Evolutionary conservation across 768 basidiomycete genomes (phyloP), one percentile per base, ranked within the genome.

Genomic region (Macrolepiota dolichaula): DNA sequence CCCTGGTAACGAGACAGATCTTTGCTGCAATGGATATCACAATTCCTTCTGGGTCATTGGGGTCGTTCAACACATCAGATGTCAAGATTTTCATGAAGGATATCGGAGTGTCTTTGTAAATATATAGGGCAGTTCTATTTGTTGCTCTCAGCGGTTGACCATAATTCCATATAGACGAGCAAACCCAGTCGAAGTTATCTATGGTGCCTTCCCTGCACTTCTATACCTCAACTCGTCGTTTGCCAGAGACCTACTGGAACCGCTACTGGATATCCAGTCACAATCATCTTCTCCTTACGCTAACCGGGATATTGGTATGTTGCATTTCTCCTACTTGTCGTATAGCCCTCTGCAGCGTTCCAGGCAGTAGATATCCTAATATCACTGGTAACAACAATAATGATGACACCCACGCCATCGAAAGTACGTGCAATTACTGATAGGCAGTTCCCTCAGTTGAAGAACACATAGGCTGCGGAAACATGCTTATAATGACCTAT

Each of bases 401-500:
- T 36, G 66, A 63, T 6, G 37, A 38, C 10, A 47, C 36, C 3
- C 63, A 67, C 27, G 69, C 61, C 3, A 57, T 72, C 1, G 71
- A 75, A 25, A 64, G 71, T 73, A 27, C n/a, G 67, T 63, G 38
- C 32, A 32, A 35, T 17, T 17, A 22, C 11, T 13, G 11, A 36
- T 27, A n/a, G 15, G 29, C 42, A 44, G n/a, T 7, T 17, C 42
- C 17, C 42, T 37, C 9, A 44, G 38, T 15, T 60, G 37, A 32
- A 19, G 1, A 10, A 36, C n/a, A 4, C n/a, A 22, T 12, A 84
- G 84, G 84, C 68, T 80, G 79, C 44, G 83, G 82, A 24, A 85
- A 81, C 65, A 85, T 85, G 82, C 72, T 87, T 7, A 82, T 85
- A 65, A 81, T 85, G 79, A 73, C 78, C 10, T 71, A 82, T 51